Evolutionary conservation across 352 stramenopile species (phyloP).

Genomic region (Phytopythium ostracodes): DNA sequence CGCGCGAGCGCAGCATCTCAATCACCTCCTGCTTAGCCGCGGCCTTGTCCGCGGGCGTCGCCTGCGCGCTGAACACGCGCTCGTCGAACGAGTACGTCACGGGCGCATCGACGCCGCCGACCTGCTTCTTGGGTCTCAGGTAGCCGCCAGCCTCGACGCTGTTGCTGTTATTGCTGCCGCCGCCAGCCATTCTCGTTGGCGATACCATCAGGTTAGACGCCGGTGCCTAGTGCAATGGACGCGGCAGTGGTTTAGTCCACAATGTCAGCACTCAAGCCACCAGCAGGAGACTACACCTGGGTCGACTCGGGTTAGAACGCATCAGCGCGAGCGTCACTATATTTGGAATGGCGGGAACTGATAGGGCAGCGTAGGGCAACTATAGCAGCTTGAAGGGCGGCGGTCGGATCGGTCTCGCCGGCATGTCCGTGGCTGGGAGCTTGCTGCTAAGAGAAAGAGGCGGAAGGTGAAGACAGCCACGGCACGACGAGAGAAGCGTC

Average conservation of each 20-base stretch:
- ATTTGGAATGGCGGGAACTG: background rate
- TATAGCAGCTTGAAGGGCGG: background rate
- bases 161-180: background rate
- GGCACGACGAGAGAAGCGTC: background rate
- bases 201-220: background rate
- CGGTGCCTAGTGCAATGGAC: background rate
- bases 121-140: conserved; percentile 55
- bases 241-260: too few species aligned
- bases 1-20: conserved; percentile 53
- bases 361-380: background rate
- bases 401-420: background rate
- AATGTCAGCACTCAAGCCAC: background rate
- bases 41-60: conserved; percentile 54
- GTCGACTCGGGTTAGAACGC: background rate
- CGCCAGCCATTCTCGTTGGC: background rate
- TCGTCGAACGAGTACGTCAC: conserved; percentile 73
- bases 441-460: background rate
- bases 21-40: conserved; percentile 59
- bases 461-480: background rate
- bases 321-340: background rate
- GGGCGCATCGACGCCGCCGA: conserved; percentile 51
- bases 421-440: background rate
- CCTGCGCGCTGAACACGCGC: conserved; percentile 58
- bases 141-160: background rate
- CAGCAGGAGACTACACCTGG: background rate